Percentiles rank a stretch among this genome's conserved stretches.
Conservation (phyloP, 345 rosid genomes). For the Kandelia obovata region DNA sequence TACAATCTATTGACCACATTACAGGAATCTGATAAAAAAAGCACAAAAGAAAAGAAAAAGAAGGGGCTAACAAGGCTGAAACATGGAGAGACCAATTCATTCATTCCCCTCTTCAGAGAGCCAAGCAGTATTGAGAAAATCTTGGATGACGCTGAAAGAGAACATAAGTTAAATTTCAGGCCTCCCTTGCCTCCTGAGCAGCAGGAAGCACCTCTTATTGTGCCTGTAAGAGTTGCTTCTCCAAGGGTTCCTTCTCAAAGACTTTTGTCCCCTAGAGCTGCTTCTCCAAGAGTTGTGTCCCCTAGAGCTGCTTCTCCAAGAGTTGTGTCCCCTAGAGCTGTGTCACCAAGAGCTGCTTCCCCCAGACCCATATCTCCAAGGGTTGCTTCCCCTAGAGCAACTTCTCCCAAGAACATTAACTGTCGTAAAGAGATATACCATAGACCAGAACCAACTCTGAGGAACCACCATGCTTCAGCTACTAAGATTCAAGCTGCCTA, state of each 20-base stretch:
- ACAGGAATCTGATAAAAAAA: constrained; percentile 37
- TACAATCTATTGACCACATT: neutral
- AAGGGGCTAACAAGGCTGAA: constrained; percentile 51
- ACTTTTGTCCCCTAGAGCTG: constrained; percentile 48
- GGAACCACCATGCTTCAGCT: constrained; percentile 61
- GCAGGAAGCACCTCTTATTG: constrained; percentile 44
- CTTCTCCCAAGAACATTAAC: constrained; percentile 39
- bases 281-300: constrained; percentile 49
- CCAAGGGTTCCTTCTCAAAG: constrained; percentile 34
- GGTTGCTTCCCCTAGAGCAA: constrained; percentile 42
- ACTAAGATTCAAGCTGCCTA: constrained; percentile 83
- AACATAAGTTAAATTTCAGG: constrained; percentile 59
- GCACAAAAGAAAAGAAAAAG: constrained; percentile 63
- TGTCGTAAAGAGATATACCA: constrained; percentile 44
- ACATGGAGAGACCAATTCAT: constrained; percentile 70
- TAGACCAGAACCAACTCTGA: constrained; percentile 64
- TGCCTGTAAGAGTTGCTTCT: constrained; percentile 29
- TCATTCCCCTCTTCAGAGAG: constrained; percentile 71
- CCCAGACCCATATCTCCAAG: constrained; percentile 56
- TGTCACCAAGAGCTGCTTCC: constrained; percentile 41
- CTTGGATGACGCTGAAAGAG: constrained; percentile 88
- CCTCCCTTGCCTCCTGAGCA: constrained; percentile 66
- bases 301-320: constrained; percentile 50
- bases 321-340: constrained; percentile 41
- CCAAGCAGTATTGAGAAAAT: constrained; percentile 96